Evolutionary conservation across 176 grass and related monocot genomes (phyloP).

Genomic region (Eragrostis curvula): DNA sequence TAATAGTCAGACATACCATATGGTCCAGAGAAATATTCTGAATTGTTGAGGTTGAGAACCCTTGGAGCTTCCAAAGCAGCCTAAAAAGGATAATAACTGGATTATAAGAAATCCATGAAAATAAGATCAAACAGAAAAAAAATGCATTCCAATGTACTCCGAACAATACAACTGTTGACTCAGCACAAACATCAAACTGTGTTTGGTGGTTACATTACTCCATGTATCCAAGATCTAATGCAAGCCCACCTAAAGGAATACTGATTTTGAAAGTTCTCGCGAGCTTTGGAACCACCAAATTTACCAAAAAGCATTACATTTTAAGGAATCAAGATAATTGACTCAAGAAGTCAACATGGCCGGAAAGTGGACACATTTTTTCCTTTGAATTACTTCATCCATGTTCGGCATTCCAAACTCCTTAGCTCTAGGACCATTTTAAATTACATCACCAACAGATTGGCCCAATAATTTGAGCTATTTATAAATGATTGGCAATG

Average conservation of each 20-base stretch:
- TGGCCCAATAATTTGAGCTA: not conserved
- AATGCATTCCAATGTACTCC: slow-evolving; percentile 18
- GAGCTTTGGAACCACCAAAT: not conserved
- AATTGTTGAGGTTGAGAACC: slow-evolving; percentile 83
- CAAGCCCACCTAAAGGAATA: not conserved
- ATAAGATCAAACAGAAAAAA: slow-evolving; percentile 1
- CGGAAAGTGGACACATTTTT: not conserved
- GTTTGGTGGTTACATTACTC: not conserved
- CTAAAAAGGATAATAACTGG: slow-evolving; percentile 47
- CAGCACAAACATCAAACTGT: not conserved
- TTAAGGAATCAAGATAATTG: not conserved
- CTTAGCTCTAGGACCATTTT: not conserved
- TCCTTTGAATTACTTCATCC: not conserved
- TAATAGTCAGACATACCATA: slow-evolving; percentile 62
- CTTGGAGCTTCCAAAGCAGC: slow-evolving; percentile 95
- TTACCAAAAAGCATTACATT: not conserved
- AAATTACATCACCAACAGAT: not conserved
- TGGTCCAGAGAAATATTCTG: slow-evolving; percentile 69
- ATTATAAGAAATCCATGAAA: slow-evolving; percentile 32
- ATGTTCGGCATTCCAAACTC: not conserved
- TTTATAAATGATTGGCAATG: not conserved
- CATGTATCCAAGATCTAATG: not conserved
- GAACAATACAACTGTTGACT: not conserved
- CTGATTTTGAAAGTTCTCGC: not conserved
- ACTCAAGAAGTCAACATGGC: not conserved